These are phyloP conservation scores for Zygosaccharomyces rouxii DNA, from an alignment of 805 yeast species.

Conservation along the genomic window DNA sequence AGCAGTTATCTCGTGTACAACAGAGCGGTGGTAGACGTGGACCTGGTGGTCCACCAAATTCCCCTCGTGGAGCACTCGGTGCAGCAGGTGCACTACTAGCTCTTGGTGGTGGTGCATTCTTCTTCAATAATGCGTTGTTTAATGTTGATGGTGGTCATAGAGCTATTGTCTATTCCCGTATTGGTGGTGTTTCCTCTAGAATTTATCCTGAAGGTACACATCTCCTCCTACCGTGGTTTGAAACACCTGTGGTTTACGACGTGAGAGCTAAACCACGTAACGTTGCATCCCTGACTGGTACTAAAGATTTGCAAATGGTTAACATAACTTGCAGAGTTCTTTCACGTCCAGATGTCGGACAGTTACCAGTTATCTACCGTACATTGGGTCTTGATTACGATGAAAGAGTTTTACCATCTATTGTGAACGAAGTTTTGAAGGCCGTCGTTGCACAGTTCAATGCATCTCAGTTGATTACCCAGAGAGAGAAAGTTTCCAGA, in stretches of 20 bases:
- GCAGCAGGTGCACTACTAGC: constrained; percentile 60
- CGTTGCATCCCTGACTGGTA: constrained; percentile 93
- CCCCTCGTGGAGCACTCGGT: constrained; percentile 52
- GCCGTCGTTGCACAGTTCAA: constrained; percentile 97
- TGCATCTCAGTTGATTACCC: constrained; percentile 97
- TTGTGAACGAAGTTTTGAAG: constrained; percentile 94
- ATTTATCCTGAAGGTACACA: constrained; percentile 95
- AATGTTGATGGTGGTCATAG: constrained; percentile 99
- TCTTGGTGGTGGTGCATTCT: constrained; percentile 53
- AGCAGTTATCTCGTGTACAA: constrained; percentile 41
- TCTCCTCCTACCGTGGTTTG: constrained; percentile 89
- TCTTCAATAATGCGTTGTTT: constrained; percentile 56
- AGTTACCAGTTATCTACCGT: constrained; percentile 81
- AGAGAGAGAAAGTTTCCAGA: constrained; percentile 91
- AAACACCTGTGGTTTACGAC: constrained; percentile 87
- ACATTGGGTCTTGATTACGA: constrained; percentile 94
- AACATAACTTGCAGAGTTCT: constrained; percentile 98
- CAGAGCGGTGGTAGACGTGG: constrained; percentile 33
- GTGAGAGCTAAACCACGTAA: constrained; percentile 97
- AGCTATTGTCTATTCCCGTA: constrained; percentile 87
- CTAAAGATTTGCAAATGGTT: constrained; percentile 98
- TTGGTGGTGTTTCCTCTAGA: constrained; percentile 75
- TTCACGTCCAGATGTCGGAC: constrained; percentile 75
- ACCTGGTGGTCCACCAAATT: constrained; percentile 29
- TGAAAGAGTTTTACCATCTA: constrained; percentile 95